These are phyloP conservation scores for Salix dunnii DNA, from an alignment of 345 rosid species.

Conservation along the genomic window DNA sequence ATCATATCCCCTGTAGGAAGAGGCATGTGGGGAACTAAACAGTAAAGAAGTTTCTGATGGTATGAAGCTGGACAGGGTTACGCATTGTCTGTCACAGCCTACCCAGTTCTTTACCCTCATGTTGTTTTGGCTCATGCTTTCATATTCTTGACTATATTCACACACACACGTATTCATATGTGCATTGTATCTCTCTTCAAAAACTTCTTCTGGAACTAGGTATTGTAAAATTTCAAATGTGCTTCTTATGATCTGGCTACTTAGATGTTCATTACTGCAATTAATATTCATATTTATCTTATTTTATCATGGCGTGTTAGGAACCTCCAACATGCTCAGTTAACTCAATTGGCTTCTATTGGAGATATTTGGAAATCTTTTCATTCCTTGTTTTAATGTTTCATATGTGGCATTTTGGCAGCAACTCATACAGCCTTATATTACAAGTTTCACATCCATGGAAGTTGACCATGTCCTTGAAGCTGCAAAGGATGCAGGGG, in stretches of 20 bases:
- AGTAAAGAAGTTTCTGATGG: too few relatives aligned
- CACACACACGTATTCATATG: too few relatives aligned
- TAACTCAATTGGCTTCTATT: background rate
- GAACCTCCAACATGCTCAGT: background rate
- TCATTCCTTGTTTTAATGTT: background rate
- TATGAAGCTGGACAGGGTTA: too few relatives aligned
- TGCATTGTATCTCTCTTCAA: too few relatives aligned
- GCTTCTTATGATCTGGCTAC: background rate
- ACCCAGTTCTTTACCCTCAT: too few relatives aligned
- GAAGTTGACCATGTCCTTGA: constrained; percentile 61
- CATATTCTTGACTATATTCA: too few relatives aligned
- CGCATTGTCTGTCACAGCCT: too few relatives aligned
- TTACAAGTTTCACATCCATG: constrained; percentile 67
- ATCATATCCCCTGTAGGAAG: too few relatives aligned
- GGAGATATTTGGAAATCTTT: background rate
- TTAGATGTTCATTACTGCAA: background rate
- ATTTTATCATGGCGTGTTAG: background rate
- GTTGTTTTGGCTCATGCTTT: too few relatives aligned
- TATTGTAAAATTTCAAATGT: too few relatives aligned
- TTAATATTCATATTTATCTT: background rate
- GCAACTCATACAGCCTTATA: constrained; percentile 70
- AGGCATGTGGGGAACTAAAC: too few relatives aligned
- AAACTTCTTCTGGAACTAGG: too few relatives aligned
- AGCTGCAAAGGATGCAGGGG: constrained; percentile 72
- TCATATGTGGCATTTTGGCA: constrained; percentile 28